phyloP scores from a whole-genome alignment of 179 eudicot genomes.

The Silene coronaria region DNA sequence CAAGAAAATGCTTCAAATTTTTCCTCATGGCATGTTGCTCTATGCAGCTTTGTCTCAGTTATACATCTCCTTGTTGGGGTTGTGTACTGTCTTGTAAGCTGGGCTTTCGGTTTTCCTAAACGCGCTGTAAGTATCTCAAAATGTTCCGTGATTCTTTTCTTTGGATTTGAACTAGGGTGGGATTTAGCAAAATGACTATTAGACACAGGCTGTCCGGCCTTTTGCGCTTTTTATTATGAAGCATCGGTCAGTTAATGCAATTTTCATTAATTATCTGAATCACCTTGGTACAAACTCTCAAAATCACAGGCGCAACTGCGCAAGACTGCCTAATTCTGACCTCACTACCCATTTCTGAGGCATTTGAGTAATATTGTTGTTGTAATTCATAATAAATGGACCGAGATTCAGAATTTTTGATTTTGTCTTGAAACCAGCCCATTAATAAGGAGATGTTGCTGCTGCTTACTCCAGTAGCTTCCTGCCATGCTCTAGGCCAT shows the following conservation, averaged over 20 bases:
- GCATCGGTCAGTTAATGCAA: too few relatives aligned
- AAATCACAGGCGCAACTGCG: too few relatives aligned
- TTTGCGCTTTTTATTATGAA: too few relatives aligned
- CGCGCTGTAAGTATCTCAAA: slow-evolving; percentile 58
- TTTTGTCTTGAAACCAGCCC: slow-evolving; percentile 18
- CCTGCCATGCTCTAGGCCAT: slow-evolving; percentile 26
- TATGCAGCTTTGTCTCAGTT: slow-evolving; percentile 69
- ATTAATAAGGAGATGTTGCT: slow-evolving; percentile 18
- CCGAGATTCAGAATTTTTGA: background rate
- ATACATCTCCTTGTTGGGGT: slow-evolving; percentile 78
- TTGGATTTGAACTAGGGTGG: too few relatives aligned
- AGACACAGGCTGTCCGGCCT: too few relatives aligned
- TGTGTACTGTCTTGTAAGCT: slow-evolving; percentile 64
- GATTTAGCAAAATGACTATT: too few relatives aligned
- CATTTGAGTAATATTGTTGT: too few relatives aligned
- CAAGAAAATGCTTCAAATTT: background rate
- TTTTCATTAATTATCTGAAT: too few relatives aligned
- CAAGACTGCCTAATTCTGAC: too few relatives aligned
- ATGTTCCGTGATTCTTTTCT: background rate
- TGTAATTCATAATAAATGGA: too few relatives aligned
- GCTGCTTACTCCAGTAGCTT: slow-evolving; percentile 21
- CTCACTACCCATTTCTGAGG: too few relatives aligned
- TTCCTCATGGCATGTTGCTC: background rate
- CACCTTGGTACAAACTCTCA: too few relatives aligned
- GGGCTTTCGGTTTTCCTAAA: slow-evolving; percentile 77